Evolutionary conservation across 768 basidiomycete species (phyloP).

Genomic region (Boletus reticuloceps): DNA sequence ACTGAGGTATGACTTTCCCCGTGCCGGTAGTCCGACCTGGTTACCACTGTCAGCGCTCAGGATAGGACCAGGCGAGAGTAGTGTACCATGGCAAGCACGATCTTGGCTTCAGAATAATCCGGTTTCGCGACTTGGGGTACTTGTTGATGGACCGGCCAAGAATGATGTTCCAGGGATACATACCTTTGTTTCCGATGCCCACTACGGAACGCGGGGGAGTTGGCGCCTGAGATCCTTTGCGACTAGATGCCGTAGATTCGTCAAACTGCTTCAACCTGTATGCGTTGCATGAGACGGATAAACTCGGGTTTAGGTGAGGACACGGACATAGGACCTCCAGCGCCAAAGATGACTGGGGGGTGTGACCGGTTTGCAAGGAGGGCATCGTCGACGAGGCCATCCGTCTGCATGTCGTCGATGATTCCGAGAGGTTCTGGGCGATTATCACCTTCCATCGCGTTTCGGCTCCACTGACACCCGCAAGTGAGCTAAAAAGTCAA

Average conservation of each 20-base stretch:
- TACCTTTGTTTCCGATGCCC: slow-evolving; percentile 88
- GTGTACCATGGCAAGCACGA: slow-evolving; percentile 92
- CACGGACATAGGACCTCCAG: slow-evolving; percentile 64
- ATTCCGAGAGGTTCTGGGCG: slow-evolving; percentile 11
- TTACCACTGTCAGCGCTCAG: background rate
- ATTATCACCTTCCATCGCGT: slow-evolving; percentile 16
- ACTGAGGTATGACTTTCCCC: slow-evolving; percentile 97
- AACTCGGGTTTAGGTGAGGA: background rate
- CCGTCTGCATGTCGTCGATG: slow-evolving; percentile 28
- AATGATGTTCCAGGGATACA: background rate
- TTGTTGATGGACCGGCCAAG: background rate
- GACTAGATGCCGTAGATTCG: slow-evolving; percentile 66
- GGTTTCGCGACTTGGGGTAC: slow-evolving; percentile 77
- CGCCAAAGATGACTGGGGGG: slow-evolving; percentile 64
- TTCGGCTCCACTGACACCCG: background rate
- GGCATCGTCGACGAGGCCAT: slow-evolving; percentile 11
- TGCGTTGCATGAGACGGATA: background rate
- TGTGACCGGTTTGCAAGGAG: slow-evolving; percentile 14
- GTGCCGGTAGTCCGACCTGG: slow-evolving; percentile 94
- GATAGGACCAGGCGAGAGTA: background rate
- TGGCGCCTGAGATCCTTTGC: slow-evolving; percentile 67
- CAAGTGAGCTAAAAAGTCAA: background rate
- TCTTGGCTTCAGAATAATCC: slow-evolving; percentile 98
- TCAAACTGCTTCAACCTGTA: slow-evolving; percentile 78
- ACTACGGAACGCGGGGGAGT: slow-evolving; percentile 83